Base-by-base conservation (phyloP, 2,329 filamentous ascomycete genomes). In the Pleoardoris graminearum region DNA sequence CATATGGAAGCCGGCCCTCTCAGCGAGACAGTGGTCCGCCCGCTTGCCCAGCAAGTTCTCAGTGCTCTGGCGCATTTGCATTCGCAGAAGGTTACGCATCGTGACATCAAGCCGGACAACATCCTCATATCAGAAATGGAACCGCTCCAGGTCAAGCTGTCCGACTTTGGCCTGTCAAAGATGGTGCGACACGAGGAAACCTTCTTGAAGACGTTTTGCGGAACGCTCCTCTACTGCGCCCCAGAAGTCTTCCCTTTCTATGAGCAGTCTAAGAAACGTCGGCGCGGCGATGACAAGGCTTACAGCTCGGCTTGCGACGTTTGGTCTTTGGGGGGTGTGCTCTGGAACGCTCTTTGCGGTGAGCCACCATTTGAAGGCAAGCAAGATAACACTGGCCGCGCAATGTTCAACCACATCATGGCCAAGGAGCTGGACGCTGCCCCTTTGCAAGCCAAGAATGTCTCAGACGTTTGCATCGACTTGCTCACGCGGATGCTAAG, bases 71-170 rank as follows among this genome's bases (percentile, higher is more conserved):
- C 85, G 25, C 97, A 99, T 70, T 80, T 99, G 7, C 94, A 99
- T 72, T 79, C 81, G 48, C 87, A 89, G 64, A 91, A 88, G 67
- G 97, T 99, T 63, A 97, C 93, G 0, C 94, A 99, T 75, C 88
- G 94, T n/a, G 94, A 99, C 72, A 91, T 99, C 68, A 99, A 99
- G 70, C 94, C 94, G 0, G 94, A 99, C 78, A 99, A 99, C 67
- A 97, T 99, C 55, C 80, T 99, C 35, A 89, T 97, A 60, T 80
- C 86, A 10, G 87, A 85, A 0, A 71, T 84, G 8, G 79, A 87
- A 5, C 91, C 92, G 0, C 83, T 96, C 43, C 80, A 84, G 12
- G 88, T 97, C 63, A 97, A 99, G 74, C 79, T 99, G 12, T 96
- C 94, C 0, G 94, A 99, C 70, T 99, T 99, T 76, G 94, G 94